Conservation (phyloP, 225 moss, liverwort and hornwort species). For the Antitrichia curtipendula region DNA sequence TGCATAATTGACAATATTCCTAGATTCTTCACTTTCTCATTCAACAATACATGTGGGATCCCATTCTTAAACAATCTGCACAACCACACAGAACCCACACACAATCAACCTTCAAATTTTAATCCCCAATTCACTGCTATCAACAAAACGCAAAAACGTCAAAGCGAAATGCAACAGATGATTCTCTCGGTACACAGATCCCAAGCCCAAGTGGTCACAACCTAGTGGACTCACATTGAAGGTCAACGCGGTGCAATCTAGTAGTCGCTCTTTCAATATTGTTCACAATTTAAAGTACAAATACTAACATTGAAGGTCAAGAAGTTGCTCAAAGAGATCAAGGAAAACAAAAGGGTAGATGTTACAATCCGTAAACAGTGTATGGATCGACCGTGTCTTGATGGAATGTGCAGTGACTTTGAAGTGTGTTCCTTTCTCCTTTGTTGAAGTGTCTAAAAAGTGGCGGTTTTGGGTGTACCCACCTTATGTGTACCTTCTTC, state of each 20-base stretch:
- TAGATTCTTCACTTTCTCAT: constrained; percentile 21
- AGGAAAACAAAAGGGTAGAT: too few relatives aligned
- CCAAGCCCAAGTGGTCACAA: too few relatives aligned
- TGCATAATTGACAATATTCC: too few relatives aligned
- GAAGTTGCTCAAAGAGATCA: too few relatives aligned
- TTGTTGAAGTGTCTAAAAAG: constrained; percentile 50
- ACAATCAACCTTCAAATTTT: neutral
- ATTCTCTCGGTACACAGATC: too few relatives aligned
- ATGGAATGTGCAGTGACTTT: too few relatives aligned
- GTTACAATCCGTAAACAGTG: too few relatives aligned
- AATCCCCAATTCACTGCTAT: neutral
- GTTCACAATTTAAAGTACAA: neutral
- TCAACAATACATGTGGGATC: constrained; percentile 18
- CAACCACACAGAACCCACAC: neutral
- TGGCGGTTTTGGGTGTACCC: constrained; percentile 33
- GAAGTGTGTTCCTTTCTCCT: neutral
- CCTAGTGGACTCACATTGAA: too few relatives aligned
- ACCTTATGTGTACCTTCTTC: constrained; percentile 52
- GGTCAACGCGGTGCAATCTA: too few relatives aligned
- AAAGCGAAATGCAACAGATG: neutral
- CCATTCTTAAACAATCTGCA: constrained; percentile 45
- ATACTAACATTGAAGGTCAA: neutral
- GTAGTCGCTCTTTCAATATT: neutral
- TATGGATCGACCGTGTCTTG: too few relatives aligned
- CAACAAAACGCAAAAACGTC: neutral